A percentile compares a stretch with the other conserved stretches of the same genome.
Conservation (phyloP, 495 filamentous ascomycete species). For the Umbilicaria muhlenbergii region DNA sequence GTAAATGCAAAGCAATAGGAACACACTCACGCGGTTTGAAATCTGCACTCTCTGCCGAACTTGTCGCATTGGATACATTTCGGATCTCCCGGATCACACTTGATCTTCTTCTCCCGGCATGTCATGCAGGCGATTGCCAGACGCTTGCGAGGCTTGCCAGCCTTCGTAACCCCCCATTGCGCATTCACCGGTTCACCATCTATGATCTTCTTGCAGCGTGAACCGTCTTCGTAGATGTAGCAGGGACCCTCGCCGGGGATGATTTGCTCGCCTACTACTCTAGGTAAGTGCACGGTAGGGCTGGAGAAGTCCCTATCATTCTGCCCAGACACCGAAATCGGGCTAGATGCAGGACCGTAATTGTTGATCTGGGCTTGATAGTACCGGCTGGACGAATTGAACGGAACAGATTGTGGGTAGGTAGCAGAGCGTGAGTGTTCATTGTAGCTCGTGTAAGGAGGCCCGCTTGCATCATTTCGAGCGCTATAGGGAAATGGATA, state of each 20-base stretch:
- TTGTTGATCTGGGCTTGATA: not conserved
- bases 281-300: constrained; percentile 17
- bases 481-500: too few species aligned
- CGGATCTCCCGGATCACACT: constrained; percentile 75
- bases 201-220: constrained; percentile 66
- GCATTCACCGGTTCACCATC: constrained; percentile 80
- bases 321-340: not conserved
- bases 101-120: constrained; percentile 93
- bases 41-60: constrained; percentile 68
- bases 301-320: constrained; percentile 1
- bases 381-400: constrained; percentile 2
- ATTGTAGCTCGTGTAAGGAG: too few species aligned
- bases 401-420: not conserved
- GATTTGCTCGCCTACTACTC: constrained; percentile 31
- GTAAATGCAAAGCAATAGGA: not conserved
- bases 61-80: constrained; percentile 86
- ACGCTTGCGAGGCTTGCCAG: constrained; percentile 78
- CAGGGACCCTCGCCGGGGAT: constrained; percentile 66
- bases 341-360: not conserved
- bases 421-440: not conserved
- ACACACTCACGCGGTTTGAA: constrained; percentile 67
- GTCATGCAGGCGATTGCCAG: constrained; percentile 79
- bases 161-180: constrained; percentile 86
- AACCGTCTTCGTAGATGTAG: constrained; percentile 80
- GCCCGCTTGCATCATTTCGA: too few species aligned